These are phyloP conservation scores for Lachnellula cervina DNA, from an alignment of 2,329 filamentous ascomycete species.

Conservation along the genomic window DNA sequence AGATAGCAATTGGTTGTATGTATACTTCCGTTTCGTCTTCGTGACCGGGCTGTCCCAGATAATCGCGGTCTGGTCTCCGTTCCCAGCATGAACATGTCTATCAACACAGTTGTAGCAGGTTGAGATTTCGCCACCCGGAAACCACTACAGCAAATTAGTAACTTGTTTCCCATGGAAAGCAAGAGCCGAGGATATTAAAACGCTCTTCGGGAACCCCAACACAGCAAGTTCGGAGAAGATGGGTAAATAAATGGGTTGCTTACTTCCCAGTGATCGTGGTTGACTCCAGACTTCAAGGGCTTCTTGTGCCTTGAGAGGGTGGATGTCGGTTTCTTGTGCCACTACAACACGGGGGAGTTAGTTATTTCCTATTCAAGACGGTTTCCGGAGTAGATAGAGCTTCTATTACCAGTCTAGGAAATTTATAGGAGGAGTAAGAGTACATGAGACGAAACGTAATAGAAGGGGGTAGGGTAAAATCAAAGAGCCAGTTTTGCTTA, in stretches of 20 bases:
- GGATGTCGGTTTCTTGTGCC: constrained; percentile 69
- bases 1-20: constrained; percentile 68
- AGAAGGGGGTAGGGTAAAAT: no score
- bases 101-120: constrained; percentile 92
- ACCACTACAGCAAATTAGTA: constrained; percentile 52
- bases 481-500: background rate
- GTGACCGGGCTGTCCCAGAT: constrained; percentile 87
- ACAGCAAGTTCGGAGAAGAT: no score
- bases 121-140: constrained; percentile 80
- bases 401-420: no score
- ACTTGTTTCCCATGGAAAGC: no score
- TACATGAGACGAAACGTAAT: no score
- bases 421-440: no score
- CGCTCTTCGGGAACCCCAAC: no score
- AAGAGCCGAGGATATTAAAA: no score
- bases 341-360: constrained; percentile 33
- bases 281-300: constrained; percentile 54
- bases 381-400: no score
- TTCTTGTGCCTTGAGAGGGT: constrained; percentile 59
- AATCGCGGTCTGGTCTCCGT: constrained; percentile 69
- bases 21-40: constrained; percentile 63
- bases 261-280: constrained; percentile 67
- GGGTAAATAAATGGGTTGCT: no score
- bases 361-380: no score
- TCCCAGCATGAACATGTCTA: constrained; percentile 76